phyloP scores from a whole-genome alignment of 2,329 filamentous ascomycete genomes.

The Fusarium setosum region DNA sequence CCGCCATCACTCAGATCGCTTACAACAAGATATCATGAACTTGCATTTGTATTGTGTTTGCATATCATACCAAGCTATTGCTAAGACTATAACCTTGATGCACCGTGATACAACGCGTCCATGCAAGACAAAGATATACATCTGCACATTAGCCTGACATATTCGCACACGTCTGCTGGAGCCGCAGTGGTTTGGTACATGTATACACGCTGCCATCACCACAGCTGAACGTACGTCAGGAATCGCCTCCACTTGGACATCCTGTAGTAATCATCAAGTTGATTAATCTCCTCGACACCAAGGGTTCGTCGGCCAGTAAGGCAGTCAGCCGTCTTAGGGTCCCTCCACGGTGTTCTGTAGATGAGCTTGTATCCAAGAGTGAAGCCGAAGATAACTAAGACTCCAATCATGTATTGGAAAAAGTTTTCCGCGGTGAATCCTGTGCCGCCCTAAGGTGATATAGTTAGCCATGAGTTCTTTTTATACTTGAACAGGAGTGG shows the following conservation, averaged over 20 bases:
- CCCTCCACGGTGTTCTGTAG: conserved; percentile 30
- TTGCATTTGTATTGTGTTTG: no score
- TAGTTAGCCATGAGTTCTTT: background rate
- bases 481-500: background rate
- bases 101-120: no score
- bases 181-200: no score
- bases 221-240: conserved; percentile 32
- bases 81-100: no score
- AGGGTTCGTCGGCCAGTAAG: conserved; percentile 26
- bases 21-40: no score
- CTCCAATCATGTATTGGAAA: conserved; percentile 32
- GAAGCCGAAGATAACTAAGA: conserved; percentile 33
- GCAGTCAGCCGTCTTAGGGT: conserved; percentile 30
- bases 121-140: no score
- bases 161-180: no score
- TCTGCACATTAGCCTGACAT: no score
- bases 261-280: conserved; percentile 30
- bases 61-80: no score
- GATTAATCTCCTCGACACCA: conserved; percentile 26
- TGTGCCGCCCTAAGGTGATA: background rate
- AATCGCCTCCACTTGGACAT: conserved; percentile 33
- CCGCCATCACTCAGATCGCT: no score
- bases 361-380: conserved; percentile 33
- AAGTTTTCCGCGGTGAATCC: conserved; percentile 31
- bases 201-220: background rate